These are phyloP conservation scores for Trypanosoma vivax DNA, from an alignment of 208 protist species.

Conservation along the genomic window DNA sequence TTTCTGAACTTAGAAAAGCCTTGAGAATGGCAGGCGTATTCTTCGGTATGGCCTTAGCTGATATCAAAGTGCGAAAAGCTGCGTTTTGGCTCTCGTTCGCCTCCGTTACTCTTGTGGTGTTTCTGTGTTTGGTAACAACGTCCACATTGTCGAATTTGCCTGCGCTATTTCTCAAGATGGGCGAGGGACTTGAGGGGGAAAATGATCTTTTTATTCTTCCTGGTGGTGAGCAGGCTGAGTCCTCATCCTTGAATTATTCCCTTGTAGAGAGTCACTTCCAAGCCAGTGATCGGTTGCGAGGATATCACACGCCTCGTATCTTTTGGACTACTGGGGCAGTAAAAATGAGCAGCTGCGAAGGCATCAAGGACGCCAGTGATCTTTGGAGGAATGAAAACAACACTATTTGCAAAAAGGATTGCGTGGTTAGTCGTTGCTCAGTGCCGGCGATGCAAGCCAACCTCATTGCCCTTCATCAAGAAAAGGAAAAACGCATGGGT, in stretches of 20 bases:
- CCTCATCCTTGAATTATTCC: slow-evolving; percentile 49
- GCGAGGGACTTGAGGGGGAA: slow-evolving; percentile 28
- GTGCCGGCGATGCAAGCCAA: neutral
- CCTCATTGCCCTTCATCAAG: slow-evolving; percentile 9
- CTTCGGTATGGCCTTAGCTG: slow-evolving; percentile 21
- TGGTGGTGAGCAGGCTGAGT: slow-evolving; percentile 22
- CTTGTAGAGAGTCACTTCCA: slow-evolving; percentile 19
- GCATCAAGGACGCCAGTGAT: neutral
- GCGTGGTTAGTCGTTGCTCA: slow-evolving; percentile 1
- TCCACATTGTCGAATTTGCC: slow-evolving; percentile 57
- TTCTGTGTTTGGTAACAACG: slow-evolving; percentile 43
- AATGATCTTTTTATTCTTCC: slow-evolving; percentile 42
- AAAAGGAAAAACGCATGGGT: slow-evolving; percentile 19
- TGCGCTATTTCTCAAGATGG: slow-evolving; percentile 58
- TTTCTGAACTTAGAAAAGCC: slow-evolving; percentile 4
- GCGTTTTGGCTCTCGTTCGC: slow-evolving; percentile 53
- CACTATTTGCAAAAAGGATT: neutral
- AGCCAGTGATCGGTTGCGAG: slow-evolving; percentile 3
- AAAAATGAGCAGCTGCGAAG: slow-evolving; percentile 9
- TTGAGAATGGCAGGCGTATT: slow-evolving; percentile 20
- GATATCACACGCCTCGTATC: slow-evolving; percentile 18
- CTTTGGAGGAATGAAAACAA: slow-evolving; percentile 5
- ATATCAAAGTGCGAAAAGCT: slow-evolving; percentile 25
- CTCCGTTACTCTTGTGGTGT: slow-evolving; percentile 55
- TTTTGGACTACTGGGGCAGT: neutral